Conservation (phyloP, 2,329 filamentous ascomycete genomes). For the Dendryphion nanum region DNA sequence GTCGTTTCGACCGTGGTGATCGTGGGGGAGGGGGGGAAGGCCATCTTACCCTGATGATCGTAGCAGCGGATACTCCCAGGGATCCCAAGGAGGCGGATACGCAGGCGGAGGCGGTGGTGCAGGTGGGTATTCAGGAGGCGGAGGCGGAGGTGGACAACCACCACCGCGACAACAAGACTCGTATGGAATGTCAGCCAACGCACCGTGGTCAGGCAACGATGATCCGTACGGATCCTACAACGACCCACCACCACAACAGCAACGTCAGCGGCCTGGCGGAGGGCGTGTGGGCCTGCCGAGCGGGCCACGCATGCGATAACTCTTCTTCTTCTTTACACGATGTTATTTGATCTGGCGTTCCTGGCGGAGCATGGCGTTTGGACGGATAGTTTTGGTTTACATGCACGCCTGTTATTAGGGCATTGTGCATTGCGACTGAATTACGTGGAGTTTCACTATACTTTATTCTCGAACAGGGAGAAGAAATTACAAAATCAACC, state of each 20-base stretch:
- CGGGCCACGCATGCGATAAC: constrained; percentile 38
- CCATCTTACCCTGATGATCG: constrained; percentile 34
- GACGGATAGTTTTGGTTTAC: too few species aligned
- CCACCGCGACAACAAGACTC: constrained; percentile 27
- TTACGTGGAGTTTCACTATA: too few species aligned
- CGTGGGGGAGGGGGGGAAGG: constrained; percentile 15
- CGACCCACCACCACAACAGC: constrained; percentile 5
- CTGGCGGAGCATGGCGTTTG: too few species aligned
- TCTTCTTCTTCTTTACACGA: too few species aligned
- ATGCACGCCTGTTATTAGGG: too few species aligned
- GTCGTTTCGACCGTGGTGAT: constrained; percentile 27
- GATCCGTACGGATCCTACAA: constrained; percentile 28
- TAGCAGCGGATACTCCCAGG: too few species aligned
- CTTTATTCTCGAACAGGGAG: too few species aligned
- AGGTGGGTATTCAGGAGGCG: constrained; percentile 6
- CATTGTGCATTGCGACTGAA: too few species aligned
- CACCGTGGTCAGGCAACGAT: constrained; percentile 31
- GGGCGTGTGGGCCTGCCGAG: constrained; percentile 37
- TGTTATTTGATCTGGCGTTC: too few species aligned
- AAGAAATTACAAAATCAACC: too few species aligned
- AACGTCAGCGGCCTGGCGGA: constrained; percentile 26
- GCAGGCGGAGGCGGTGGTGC: constrained; percentile 15
- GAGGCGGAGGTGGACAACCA: too few species aligned
- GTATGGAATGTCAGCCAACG: constrained; percentile 30
- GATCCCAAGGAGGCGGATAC: constrained; percentile 25